Base-by-base conservation (phyloP, 371 early-diverging fungal genomes). In the Mucor sp. region DNA sequence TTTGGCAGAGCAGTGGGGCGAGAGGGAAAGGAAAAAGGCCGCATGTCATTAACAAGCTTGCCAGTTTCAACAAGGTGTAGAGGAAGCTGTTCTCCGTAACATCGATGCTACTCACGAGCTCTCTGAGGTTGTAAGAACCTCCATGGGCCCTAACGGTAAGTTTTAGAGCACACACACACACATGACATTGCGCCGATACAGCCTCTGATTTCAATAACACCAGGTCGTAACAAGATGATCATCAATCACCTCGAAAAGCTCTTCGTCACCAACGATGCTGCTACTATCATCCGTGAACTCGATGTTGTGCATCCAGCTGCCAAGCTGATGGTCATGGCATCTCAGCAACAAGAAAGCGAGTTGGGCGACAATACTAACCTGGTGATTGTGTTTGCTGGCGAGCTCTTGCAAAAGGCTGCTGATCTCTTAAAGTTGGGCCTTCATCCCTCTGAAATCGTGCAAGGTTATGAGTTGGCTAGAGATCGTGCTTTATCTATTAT, bases 241-340 rank as follows among this genome's bases (percentile, higher is more conserved):
- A 93, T 99, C 79, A 98, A 98, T 76, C 96, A 97, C 79, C 84
- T 97, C 72, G 97, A 97, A 70, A 97, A 97, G 82, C 88, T 99
- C 59, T 94, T 99, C 77, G 98, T 99, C 58, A 99, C 99, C 19
- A 97, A 93, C 83, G 99, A 99, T 85, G 99, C 99, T 50, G 99
- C 99, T 23, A 99, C 99, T 60, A 99, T 99, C 74, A 93, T 99
- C 75, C 93, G 94, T 71, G 98, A 97, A 72, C 87, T 99, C 63
- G 98, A 99, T 68, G 97, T 99, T 55, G 93, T 95, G 25, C 99
- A 99, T 84, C 99, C 99, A 32, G 99, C 99, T 23, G 99, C 98
- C 37, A 95, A 95, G 83, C 81, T 99, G 35, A 76, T 99, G 39
- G 98, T 98, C 15, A 91, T 94, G 91, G 96, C 99, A 37, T 93